A percentile compares a stretch with the other conserved stretches of the same genome.
These are phyloP conservation scores for Scheffersomyces amazonensis DNA, from an alignment of 805 yeast species.

Conservation along the genomic window DNA sequence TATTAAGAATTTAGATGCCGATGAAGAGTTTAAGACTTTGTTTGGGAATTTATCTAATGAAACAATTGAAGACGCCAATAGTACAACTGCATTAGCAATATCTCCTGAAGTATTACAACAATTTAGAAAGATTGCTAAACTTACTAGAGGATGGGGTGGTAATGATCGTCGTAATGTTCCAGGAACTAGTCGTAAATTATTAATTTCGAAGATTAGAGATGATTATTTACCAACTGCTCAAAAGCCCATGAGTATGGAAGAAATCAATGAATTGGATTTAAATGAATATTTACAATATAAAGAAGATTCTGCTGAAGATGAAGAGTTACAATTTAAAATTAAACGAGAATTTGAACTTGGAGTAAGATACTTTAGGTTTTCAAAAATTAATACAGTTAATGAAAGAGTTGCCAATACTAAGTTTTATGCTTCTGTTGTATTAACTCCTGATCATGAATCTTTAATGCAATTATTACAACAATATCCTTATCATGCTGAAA, in stretches of 20 bases:
- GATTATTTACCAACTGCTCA: constrained; percentile 75
- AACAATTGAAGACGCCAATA: constrained; percentile 71
- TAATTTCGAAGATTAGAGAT: constrained; percentile 69
- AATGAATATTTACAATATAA: constrained; percentile 31
- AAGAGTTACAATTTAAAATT: constrained; percentile 25
- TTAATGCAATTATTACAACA: constrained; percentile 55
- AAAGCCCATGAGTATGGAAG: constrained; percentile 62
- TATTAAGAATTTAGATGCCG: constrained; percentile 65
- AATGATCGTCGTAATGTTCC: constrained; percentile 72
- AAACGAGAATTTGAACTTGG: constrained; percentile 37
- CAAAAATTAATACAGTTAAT: constrained; percentile 27
- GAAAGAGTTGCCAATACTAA: constrained; percentile 42
- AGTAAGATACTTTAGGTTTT: constrained; percentile 56
- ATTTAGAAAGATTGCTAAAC: constrained; percentile 52
- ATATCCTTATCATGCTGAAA: constrained; percentile 73
- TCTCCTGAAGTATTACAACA: constrained; percentile 68
- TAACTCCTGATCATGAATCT: constrained; percentile 79
- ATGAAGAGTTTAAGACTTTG: constrained; percentile 64
- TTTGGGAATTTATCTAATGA: constrained; percentile 71
- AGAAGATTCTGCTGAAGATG: constrained; percentile 26
- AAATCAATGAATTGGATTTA: constrained; percentile 39
- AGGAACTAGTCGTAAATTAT: constrained; percentile 65
- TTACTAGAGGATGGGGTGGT: constrained; percentile 85
- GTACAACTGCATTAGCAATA: constrained; percentile 66
- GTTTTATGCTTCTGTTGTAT: constrained; percentile 62